Base-by-base conservation (phyloP, 1,284 basidiomycete species). In the Ustilago hordei region DNA sequence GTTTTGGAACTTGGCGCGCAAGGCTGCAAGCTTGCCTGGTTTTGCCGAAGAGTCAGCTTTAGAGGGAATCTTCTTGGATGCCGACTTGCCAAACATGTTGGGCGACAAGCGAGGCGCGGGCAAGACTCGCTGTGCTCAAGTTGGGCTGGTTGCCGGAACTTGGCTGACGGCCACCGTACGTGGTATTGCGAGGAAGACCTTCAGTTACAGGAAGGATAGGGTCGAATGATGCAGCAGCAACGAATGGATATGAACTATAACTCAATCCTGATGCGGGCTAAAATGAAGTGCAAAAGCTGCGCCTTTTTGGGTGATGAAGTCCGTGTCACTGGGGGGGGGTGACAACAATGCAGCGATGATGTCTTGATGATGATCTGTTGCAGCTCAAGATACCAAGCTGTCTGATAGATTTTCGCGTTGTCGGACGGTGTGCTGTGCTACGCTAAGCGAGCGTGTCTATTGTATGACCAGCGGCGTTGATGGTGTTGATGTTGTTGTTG, bases 51-150 rank as follows among this genome's bases (percentile, higher is more conserved):
- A 36, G 43, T 45, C 41, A 34, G 39, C 45, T 23, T 60, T 57
- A 23, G 53, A 28, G 47, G 38, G 58, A 43, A 47, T 53, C 58
- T 60, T 60, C 15, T 60, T 53, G 57, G 65, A 64, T 8, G 45
- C 45, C 15, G 50, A 41, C 35, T 68, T 68, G 65, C 70, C 70
- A 23, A 73, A 64, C 70, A 73, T 73, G 58, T 31, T 62, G 69
- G 60, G 48, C 50, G 55, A 31, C 66, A 34, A 38, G 36, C 36
- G 32, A 35, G 32, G 11, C 43, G 41, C 41, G 31, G 57, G n/a
- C 12, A 50, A 31, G 56, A 53, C 23, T 43, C 52, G 60, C 57
- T 50, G 9, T 50, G 48, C 48, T 50, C 48, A 50, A 55, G 60
- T 58, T 41, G 48, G 39, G 53, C 34, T 55, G n/a, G 35, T 36